Evolutionary conservation across 2,329 filamentous ascomycete genomes (phyloP), one percentile per base, ranked within the genome.

Genomic region (Claviceps monticola): DNA sequence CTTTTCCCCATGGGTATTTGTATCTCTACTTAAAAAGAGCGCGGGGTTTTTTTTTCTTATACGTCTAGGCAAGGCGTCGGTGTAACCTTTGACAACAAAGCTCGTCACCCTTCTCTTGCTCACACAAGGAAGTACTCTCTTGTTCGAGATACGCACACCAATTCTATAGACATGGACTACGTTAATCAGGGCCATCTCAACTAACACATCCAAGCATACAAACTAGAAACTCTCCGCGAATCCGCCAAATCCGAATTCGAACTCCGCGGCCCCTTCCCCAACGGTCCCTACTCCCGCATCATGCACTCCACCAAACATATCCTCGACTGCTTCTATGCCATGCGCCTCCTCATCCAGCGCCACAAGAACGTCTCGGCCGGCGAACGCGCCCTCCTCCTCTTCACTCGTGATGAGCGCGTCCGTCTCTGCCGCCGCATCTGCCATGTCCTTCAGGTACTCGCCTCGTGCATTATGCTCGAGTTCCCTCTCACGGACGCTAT

Each of bases 241-340:
- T 76, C 87, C 11, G 89, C 90, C 0, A 74, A 78, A n/a, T 85
- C 81, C 23, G 93, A 98, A 64, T 95, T 95, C 60, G 87, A 95
- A 65, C 77, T 98, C 6, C 80, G 83, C 42, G 87, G 91, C 0
- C 88, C 90, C 0, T 98, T 98, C 60, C 88, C 89, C 1, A 77
- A 83, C 56, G 79, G 77, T 44, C 76, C 80, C 16, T 90, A 86
- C 63, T 79, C 77, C 4, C 79, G 82, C 38, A 85, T 97, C 53
- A 77, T 97, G 63, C 78, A 80, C 21, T 84, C 84, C 9, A 95
- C 90, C 1, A 83, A 84, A 56, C 82, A 85, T 50, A 87, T 96
- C 68, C 80, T 97, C 4, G 90, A 96, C 66, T 84, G 88, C 39
- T 96, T 98, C 66, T 90, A 97, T 62, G 88, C 90, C 49, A 95